Base-by-base conservation (phyloP, 441 rosid species). In the Sinapis alba region DNA sequence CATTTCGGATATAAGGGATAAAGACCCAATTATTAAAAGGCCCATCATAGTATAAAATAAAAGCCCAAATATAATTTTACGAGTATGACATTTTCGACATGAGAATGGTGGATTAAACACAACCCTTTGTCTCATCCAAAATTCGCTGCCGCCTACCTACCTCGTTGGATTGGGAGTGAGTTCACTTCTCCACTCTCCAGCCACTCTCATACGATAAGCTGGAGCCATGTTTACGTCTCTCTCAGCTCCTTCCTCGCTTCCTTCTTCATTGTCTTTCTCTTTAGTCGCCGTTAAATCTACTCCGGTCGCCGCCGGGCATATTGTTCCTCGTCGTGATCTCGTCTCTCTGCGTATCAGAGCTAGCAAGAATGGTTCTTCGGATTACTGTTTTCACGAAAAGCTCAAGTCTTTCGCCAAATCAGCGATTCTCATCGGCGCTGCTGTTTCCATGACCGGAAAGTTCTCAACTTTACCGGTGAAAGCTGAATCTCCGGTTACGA, bases 401-500 rank as follows among this genome's bases (percentile, higher is more conserved):
- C 79, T 89, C 24, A 85, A 78, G 77, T 73, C 78, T 59, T 75
- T 85, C 15, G 79, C 89, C 51, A 85, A 83, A 26, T 66, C 89
- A 6, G 84, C 88, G 0, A 66, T 91, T 75, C 78, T 91, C 2
- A 62, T 89, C 13, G 89, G 84, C 2, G 81, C 86, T 30, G 59
- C 88, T 19, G 81, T 79, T 69, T 83, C 89, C 18, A 56, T 86
- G 71, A 76, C 85, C 66, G 80, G 83, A 32, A 85, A 71, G 12
- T 79, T 83, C 62, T 77, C 89, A 13, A 60, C 76, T 21, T 75
- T 84, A 18, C 89, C 81, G 64, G 89, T 83, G 19, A 86, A 78
- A 64, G 98, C 91, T 1, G 88, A 84, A 13, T 71, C 86, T 61
- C 83, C 89, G 12, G 78, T 70, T 2, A 65, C 84, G 8, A 64